Percentiles rank a stretch among this genome's conserved stretches.
phyloP scores from a whole-genome alignment of 2,329 filamentous ascomycete genomes.

The Apiospora hydei region DNA sequence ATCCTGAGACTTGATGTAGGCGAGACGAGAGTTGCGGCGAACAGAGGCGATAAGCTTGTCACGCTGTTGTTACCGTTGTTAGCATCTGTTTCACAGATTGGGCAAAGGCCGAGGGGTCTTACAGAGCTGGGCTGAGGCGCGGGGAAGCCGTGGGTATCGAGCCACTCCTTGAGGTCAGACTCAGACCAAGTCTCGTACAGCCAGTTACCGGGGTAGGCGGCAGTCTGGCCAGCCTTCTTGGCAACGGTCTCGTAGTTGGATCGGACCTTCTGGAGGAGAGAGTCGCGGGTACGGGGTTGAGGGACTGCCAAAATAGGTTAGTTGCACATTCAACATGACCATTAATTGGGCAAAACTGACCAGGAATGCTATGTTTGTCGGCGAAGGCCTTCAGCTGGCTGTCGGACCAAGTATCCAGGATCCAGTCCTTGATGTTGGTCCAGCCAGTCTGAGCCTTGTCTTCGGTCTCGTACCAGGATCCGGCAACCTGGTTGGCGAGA shows the following conservation, averaged over 20 bases:
- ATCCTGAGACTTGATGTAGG: constrained; percentile 72
- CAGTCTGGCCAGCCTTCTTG: constrained; percentile 76
- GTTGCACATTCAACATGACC: not conserved
- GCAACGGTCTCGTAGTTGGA: constrained; percentile 82
- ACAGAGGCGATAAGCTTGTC: constrained; percentile 89
- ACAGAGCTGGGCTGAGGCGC: constrained; percentile 80
- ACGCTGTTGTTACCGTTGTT: constrained; percentile 52
- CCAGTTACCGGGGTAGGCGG: constrained; percentile 93
- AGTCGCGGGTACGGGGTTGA: constrained; percentile 86
- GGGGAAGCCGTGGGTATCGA: constrained; percentile 86
- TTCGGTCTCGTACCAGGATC: constrained; percentile 79
- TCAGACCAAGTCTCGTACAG: constrained; percentile 90
- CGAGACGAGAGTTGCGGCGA: constrained; percentile 87
- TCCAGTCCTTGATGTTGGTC: constrained; percentile 82
- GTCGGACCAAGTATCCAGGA: constrained; percentile 94
- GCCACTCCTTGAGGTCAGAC: constrained; percentile 92
- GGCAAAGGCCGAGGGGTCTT: constrained; percentile 30
- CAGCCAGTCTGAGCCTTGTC: constrained; percentile 78
- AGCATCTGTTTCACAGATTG: constrained; percentile 31
- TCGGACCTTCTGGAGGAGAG: constrained; percentile 78
- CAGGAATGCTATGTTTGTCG: constrained; percentile 84
- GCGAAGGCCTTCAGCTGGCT: constrained; percentile 93
- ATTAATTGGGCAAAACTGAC: constrained; percentile 42
- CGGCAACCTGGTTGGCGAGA: constrained; percentile 73
- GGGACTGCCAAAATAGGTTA: constrained; percentile 61